Base-by-base conservation (phyloP, 73 alveolate genomes). In the Tetrahymena malaccensis region DNA sequence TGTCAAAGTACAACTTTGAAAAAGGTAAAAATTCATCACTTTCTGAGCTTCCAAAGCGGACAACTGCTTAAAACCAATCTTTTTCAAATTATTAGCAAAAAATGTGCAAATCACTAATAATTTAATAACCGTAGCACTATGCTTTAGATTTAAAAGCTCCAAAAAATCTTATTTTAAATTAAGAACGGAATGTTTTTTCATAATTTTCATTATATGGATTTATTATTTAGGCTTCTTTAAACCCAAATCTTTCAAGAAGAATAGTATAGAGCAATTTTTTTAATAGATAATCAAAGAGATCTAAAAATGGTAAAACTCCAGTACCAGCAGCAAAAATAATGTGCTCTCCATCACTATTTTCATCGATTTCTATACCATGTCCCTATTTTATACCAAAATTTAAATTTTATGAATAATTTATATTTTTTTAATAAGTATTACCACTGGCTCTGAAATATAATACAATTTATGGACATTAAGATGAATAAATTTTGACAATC, bases 281-380 rank as follows among this genome's bases (percentile, higher is more conserved):
- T 4, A 95, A 35, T 0, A 95, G 94, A 89, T 85, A 95, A 35
- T 95, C 97, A 55, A 89, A 85, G 4, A 95, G 89, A 95, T 95
- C 97, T 19, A 95, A 33, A 31, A 95, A 95, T 19, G 97, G 97
- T 57, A 95, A 34, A 11, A 95, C 70, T 27, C 97, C 97, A 16
- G 97, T 95, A 15, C 97, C 97, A 15, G 93, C 56, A 95, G 95
- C 93, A 89, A 95, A 43, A 13, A 95, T 43, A 34, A 85, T 50
- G 89, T 95, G 95, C 22, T 85, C 97, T 31, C 97, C 97, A 34
- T 93, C 44, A 85, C 95, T 89, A 17, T 33, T 22, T 43, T 85
- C 95, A 50, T 85, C 94, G 0, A 95, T 85, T 89, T 95, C 97
- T 11, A 95, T 50, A 27, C 97, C 97, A 89, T 85, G 94, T 11